Evolutionary conservation across 2,329 filamentous ascomycete genomes (phyloP), one percentile per base, ranked within the genome.

Genomic region (Fusarium sp.): DNA sequence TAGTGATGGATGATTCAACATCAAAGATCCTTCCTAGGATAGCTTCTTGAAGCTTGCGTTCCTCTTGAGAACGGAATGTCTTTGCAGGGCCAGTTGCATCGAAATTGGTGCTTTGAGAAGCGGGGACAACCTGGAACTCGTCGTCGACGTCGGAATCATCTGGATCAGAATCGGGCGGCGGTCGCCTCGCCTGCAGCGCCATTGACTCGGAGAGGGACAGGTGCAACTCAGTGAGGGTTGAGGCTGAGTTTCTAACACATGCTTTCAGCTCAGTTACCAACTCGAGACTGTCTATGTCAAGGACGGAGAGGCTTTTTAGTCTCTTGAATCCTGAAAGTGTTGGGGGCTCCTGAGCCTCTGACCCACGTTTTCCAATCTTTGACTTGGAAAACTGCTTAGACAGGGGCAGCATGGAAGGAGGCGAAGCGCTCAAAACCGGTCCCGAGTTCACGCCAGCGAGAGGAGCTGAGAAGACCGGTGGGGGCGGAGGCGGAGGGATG

Each of bases 201-300:
- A 92, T 81, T 4, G 74, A 70, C 37, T 88, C 84, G 0, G 90
- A 92, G 67, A 92, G 87, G 6, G 91, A 92, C 16, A 92, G 80
- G 60, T 87, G 85, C 29, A 92, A 81, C 54, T 87, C 85, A 24
- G 83, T 86, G 24, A 92, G 82, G 0, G 89, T 89, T 2, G 86
- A 84, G 3, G 87, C 84, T 1, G 88, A 92, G 72, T 88, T 88
- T 13, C 83, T 83, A 27, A 92, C 81, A 75, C 89, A 91, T 6
- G 83, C 77, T 70, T 86, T 87, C 69, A 92, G 84, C 79, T 92
- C 91, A 2, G 84, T 79, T 14, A 91, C 76, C 35, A 89, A 83
- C 37, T 91, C 88, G 6, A 91, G 82, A 31, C 82, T 85, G 68
- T 92, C 90, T 62, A 92, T 91, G 71, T 92, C 90, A 37, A 92